These are phyloP conservation scores for Dactylorhiza incarnata DNA, from an alignment of 106 monocot genomes.

Conservation along the genomic window DNA sequence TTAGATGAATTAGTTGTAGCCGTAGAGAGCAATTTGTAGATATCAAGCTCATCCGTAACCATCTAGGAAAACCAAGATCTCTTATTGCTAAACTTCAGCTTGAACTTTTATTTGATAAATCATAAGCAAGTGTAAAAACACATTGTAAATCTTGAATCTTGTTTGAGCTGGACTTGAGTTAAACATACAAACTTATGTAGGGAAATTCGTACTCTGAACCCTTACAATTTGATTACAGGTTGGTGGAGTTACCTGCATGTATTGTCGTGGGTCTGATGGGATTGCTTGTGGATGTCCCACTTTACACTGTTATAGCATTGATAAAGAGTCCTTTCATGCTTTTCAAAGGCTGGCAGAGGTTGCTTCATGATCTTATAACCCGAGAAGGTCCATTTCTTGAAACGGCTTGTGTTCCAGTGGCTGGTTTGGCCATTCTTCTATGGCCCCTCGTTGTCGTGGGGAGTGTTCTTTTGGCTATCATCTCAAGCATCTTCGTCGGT, in stretches of 20 bases:
- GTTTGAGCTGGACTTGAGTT: too few species aligned
- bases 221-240: conserved; percentile 27
- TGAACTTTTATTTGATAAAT: too few species aligned
- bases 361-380: conserved; percentile 77
- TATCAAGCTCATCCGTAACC: too few species aligned
- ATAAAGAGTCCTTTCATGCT: conserved; percentile 96
- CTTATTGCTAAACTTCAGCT: too few species aligned
- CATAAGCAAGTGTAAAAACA: too few species aligned
- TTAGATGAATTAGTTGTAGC: too few species aligned
- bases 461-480: conserved; percentile 53
- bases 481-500: conserved; percentile 79
- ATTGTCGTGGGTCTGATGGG: conserved; percentile 68
- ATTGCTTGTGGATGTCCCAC: conserved; percentile 66
- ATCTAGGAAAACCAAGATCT: too few species aligned
- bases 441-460: conserved; percentile 87
- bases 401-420: conserved; percentile 81
- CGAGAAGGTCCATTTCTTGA: conserved; percentile 84
- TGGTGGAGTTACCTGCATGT: conserved; percentile 66
- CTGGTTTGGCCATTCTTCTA: conserved; percentile 72
- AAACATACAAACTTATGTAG: too few species aligned
- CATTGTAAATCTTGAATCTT: too few species aligned
- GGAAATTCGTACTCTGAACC: too few species aligned
- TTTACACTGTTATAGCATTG: conserved; percentile 74
- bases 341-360: conserved; percentile 93
- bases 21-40: too few species aligned